Percentiles rank a stretch among this genome's conserved stretches.
These are phyloP conservation scores for Fusarium citri DNA, from an alignment of 2,329 filamentous ascomycete genomes.

Conservation along the genomic window DNA sequence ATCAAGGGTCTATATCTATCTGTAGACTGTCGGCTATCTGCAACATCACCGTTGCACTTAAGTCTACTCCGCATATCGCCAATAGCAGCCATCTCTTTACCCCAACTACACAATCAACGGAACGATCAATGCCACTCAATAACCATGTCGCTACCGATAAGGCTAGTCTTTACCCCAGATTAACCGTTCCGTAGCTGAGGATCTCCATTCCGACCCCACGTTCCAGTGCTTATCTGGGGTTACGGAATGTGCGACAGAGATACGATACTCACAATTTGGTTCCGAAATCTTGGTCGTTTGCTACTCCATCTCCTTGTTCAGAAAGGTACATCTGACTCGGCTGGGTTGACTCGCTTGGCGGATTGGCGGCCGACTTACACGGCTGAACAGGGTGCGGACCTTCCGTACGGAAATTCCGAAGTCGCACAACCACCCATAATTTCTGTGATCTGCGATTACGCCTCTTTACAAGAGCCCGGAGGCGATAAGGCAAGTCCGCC, in stretches of 20 bases:
- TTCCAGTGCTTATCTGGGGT: conserved; percentile 1
- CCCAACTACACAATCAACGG: not conserved
- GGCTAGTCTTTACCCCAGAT: conserved; percentile 26
- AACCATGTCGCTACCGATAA: not conserved
- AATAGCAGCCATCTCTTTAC: not conserved
- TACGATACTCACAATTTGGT: not conserved
- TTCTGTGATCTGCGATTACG: not conserved
- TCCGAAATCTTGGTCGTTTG: not conserved
- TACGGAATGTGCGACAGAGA: not conserved
- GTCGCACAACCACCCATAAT: not conserved
- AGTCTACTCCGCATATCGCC: not conserved
- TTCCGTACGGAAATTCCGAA: conserved; percentile 32
- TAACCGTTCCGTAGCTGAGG: conserved; percentile 10
- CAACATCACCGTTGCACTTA: not conserved
- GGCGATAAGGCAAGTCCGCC: not conserved
- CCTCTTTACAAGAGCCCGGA: fast-evolving
- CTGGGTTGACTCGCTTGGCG: not conserved
- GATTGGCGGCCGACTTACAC: not conserved
- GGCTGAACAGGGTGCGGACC: not conserved
- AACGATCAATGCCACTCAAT: not conserved
- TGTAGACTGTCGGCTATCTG: not conserved
- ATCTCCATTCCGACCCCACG: conserved; percentile 10
- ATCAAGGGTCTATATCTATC: conserved; percentile 12
- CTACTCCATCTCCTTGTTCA: not conserved
- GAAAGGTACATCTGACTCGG: not conserved